phyloP scores from a whole-genome alignment of 2,329 filamentous ascomycete species.

The Botrytis galanthina region DNA sequence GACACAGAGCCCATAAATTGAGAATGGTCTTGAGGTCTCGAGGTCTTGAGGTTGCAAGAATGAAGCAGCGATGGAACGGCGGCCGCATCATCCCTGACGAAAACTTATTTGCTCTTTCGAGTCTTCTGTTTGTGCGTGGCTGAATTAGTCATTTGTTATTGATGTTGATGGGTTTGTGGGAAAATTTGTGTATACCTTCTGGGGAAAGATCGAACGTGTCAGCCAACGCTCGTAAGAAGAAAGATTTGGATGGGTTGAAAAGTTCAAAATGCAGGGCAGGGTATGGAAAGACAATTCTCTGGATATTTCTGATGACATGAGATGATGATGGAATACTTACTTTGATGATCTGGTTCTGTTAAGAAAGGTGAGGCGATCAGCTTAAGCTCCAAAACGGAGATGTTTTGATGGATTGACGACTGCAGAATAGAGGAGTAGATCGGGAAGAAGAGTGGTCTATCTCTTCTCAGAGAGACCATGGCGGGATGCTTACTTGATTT shows the following conservation, averaged over 20 bases:
- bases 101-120: not conserved
- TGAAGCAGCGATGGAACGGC: not conserved
- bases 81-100: too few relatives aligned
- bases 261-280: too few relatives aligned
- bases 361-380: not conserved
- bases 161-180: not conserved
- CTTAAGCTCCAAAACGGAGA: not conserved
- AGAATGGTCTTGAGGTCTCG: not conserved
- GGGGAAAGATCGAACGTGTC: not conserved
- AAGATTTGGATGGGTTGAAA: not conserved
- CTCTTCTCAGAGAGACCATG: not conserved
- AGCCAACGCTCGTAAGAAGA: not conserved
- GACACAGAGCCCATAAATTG: not conserved
- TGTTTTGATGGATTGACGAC: not conserved
- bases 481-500: not conserved
- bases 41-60: not conserved
- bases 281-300: not conserved
- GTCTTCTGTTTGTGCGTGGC: not conserved
- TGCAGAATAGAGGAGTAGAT: too few relatives aligned
- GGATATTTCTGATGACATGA: not conserved
- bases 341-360: not conserved
- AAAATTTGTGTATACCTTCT: not conserved
- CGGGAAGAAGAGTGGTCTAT: fast-evolving
- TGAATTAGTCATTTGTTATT: not conserved
- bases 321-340: not conserved